Evolutionary conservation across 768 basidiomycete species (phyloP), one percentile per base, ranked within the genome.

Genomic region (Asterophora parasitica): DNA sequence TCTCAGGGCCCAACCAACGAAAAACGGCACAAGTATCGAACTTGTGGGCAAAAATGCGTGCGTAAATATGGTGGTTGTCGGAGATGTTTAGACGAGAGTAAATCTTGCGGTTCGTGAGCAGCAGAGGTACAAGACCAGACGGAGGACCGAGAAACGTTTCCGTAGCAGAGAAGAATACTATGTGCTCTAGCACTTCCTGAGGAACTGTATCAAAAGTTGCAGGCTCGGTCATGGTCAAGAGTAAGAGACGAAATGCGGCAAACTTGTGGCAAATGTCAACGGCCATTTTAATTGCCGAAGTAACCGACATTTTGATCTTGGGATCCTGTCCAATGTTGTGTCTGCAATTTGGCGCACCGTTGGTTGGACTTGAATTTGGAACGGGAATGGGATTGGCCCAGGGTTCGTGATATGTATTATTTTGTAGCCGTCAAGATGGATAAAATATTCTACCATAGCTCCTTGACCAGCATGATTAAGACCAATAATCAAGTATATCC

Each of bases 141-240:
- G 84, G 85, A 7, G 87, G 84, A 13, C 86, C 85, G 34, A 81
- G 67, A 42, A 75, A 65, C 26, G 47, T 54, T 4, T 74, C 59
- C 3, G 79, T 79, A 7, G 76, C 80, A 33, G 79, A 65, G 55
- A 80, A 81, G 60, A 76, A 82, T 1, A 87, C 87, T 56, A 94
- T 82, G 42, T 82, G 81, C 60, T 92, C 85, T 37, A 93, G 73
- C 32, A 92, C 74, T 65, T 92, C 91, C 50, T 77, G 78, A 11
- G 90, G 90, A 36, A 92, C 65, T 5, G 66, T 65, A 45, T 71
- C 67, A 46, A 88, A 63, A 8, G 61, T 65, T 16, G 58, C 31
- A 35, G 52, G 44, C 26, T 55, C 23, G 46, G 59, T 53, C 63
- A 66, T 66, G 57, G 49, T 46, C 34, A 35, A 35, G 50, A 13